Evolutionary conservation across 2,329 filamentous ascomycete species (phyloP).

Genomic region (Cytospora schulzeri): DNA sequence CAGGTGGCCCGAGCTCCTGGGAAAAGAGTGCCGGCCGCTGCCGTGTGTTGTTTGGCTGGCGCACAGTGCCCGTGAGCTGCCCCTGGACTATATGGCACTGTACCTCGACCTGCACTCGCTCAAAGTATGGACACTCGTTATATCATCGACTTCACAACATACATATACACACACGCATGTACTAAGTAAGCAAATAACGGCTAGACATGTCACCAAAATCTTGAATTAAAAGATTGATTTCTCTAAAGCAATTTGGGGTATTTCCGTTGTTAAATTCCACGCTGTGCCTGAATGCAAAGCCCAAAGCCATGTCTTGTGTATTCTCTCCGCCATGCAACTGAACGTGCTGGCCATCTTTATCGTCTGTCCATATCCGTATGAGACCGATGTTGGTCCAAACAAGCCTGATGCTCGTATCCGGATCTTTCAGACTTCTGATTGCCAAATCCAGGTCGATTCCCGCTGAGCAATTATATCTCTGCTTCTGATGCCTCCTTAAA

Average conservation of each 20-base stretch:
- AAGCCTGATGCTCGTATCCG: neutral
- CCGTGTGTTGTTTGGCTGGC: neutral
- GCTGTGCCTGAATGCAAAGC: neutral
- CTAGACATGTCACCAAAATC: too few relatives aligned
- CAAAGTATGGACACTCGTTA: too few relatives aligned
- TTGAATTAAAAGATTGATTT: neutral
- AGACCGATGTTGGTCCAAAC: neutral
- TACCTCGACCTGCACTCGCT: neutral
- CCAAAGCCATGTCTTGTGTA: neutral
- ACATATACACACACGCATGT: too few relatives aligned
- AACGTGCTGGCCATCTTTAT: neutral
- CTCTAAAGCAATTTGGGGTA: neutral
- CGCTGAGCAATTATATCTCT: neutral
- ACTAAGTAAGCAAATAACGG: too few relatives aligned
- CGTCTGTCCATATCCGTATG: neutral
- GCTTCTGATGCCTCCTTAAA: neutral
- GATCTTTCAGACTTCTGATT: neutral
- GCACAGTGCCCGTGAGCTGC: neutral
- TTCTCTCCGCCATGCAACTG: neutral
- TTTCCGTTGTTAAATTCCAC: neutral
- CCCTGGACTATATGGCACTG: neutral
- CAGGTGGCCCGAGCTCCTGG: slow-evolving; percentile 14
- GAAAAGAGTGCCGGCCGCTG: neutral
- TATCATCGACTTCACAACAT: too few relatives aligned
- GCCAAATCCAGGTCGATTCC: neutral